Base-by-base conservation (phyloP, 441 rosid genomes). In the Geranium incanum region DNA sequence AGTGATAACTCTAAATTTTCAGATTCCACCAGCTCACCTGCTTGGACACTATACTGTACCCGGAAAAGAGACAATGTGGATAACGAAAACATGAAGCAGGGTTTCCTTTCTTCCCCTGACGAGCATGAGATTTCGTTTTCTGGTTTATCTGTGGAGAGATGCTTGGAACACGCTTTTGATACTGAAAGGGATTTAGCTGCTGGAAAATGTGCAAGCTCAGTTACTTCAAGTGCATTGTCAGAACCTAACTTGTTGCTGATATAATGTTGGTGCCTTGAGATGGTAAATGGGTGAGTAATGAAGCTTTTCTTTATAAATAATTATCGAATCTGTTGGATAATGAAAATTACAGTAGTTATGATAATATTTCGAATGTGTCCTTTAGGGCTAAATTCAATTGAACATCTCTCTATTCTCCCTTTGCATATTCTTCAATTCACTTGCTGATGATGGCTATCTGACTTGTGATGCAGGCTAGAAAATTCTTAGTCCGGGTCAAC, bases 141-240 rank as follows among this genome's bases (percentile, higher is more conserved):
- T 18, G 68, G 75, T 18, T 71, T 63, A 70, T 73, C 45, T 68
- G 71, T 73, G 23, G 68, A 43, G 15, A 66, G 59, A 66, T 8
- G 70, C 70, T 67, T 72, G 39, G 70, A 72, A 9, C 38, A 23
- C 68, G 71, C 67, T 28, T 68, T 59, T 12, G 13, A 66, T 57
- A 48, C 66, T 70, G 75, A 72, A 66, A 66, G 38, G 65, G 69
- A 65, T 66, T 43, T 15, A 19, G 69, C 64, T 0, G 11, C 60
- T 50, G 38, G n/a, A 16, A 52, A 48, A 72, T 6, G 68, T 66
- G 70, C 13, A 2, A 48, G 23, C 1, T 6, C 69, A 65, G 55
- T 72, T 36, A 36, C 60, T 28, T 57, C 38, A 59, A 6, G 36
- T 28, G 59, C 36, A 23, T 28, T 52, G n/a, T 38, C 71, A 68